Base-by-base conservation (phyloP, 2,329 filamentous ascomycete species). In the Exophiala xenobiotica region DNA sequence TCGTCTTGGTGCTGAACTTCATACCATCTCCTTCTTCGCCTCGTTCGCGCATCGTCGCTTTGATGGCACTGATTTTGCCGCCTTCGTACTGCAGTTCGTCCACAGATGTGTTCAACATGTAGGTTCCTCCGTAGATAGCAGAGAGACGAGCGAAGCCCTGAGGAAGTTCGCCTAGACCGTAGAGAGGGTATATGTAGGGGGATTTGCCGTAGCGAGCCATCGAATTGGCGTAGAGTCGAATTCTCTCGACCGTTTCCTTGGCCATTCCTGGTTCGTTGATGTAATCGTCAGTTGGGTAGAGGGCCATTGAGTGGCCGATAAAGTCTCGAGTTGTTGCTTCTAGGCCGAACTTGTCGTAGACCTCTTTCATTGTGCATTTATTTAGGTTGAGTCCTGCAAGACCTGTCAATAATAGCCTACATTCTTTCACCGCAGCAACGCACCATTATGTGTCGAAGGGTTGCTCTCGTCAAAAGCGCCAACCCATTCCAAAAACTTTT, bases 101-200 rank as follows among this genome's bases (percentile, higher is more conserved):
- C 49, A 99, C 81, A 62, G 85, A 84, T 63, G 93, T 95, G 79
- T 97, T 97, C 66, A 99, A 86, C 91, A 99, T 99, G 77, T 99
- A 99, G 44, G 93, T 99, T 63, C 93, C 93, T 60, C 93, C 93
- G 69, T 99, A 97, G 74, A 99, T 97, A 70, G 93, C 93, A 33
- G 91, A 96, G 48, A 99, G 82, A 71, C 93, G 91, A 58, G 93
- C 93, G 66, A 99, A 99, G 54, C 92, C 92, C 75, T 99, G 93
- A 27, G 93, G 95, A 50, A 99, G 86, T 77, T 99, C 93, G 69
- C 88, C 93, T 43, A 99, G 84, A 57, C 93, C 93, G 76, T 99
- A 99, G 24, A 97, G 85, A 42, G 93, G 95, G 79, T 99, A 99
- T 77, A 99, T 97, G 78, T 97, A 99, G 39, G 93, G 95, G 9